A percentile compares a stretch with the other conserved stretches of the same genome.
phyloP scores from a whole-genome alignment of 257 asterid species.

The Solanum corneliomulleri region DNA sequence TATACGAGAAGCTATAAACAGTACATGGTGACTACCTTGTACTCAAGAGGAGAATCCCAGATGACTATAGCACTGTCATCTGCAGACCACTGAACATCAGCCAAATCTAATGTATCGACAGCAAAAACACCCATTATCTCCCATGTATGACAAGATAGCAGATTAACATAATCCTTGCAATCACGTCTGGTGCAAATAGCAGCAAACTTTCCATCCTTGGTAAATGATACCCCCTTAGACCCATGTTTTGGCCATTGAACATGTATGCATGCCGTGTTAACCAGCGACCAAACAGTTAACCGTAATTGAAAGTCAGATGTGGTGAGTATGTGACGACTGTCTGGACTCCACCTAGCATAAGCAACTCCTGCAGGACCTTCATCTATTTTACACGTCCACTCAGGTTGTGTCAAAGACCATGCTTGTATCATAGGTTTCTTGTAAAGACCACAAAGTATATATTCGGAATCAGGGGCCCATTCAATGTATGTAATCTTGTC shows the following conservation, averaged over 20 bases:
- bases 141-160: slow-evolving; percentile 82
- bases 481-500: slow-evolving; percentile 88
- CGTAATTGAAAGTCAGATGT: slow-evolving; percentile 92
- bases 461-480: slow-evolving; percentile 97
- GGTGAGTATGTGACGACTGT: slow-evolving; percentile 97
- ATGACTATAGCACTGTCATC: slow-evolving; percentile 96
- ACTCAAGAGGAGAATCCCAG: slow-evolving; percentile 95
- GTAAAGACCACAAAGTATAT: slow-evolving; percentile 82
- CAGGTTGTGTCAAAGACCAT: slow-evolving; percentile 93
- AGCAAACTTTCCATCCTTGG: slow-evolving; percentile 92
- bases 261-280: slow-evolving; percentile 92
- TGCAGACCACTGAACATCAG: slow-evolving; percentile 97
- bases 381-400: slow-evolving; percentile 98
- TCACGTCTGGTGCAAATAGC: slow-evolving; percentile 98
- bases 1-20: neutral
- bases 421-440: slow-evolving; percentile 97
- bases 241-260: slow-evolving; percentile 97
- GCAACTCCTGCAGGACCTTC: slow-evolving; percentile 96
- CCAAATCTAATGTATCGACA: slow-evolving; percentile 88
- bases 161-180: slow-evolving; percentile 94
- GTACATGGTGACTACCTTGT: slow-evolving; percentile 47
- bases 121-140: slow-evolving; percentile 94
- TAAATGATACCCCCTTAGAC: slow-evolving; percentile 88
- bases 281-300: slow-evolving; percentile 87
- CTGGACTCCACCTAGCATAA: slow-evolving; percentile 99